Percentiles rank a stretch among this genome's conserved stretches.
phyloP scores from a whole-genome alignment of 352 stramenopile genomes.

The Pythium scleroteichum region DNA sequence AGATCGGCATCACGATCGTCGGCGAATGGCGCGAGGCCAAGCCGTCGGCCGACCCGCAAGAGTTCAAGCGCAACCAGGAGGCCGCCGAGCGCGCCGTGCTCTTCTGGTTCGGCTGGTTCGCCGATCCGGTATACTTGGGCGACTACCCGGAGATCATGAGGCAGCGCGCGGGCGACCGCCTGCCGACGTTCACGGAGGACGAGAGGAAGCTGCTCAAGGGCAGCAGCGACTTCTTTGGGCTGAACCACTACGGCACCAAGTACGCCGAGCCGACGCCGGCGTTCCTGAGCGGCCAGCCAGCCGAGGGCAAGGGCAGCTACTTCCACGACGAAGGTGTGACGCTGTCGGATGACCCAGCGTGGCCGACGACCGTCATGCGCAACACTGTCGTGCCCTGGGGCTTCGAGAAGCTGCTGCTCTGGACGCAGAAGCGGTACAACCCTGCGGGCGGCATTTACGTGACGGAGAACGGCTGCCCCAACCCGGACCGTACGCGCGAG shows the following conservation, averaged over 20 bases:
- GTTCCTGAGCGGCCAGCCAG: slow-evolving; percentile 36
- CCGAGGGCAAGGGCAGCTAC: slow-evolving; percentile 34
- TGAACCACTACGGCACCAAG: slow-evolving; percentile 92
- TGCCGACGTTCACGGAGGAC: slow-evolving; percentile 88
- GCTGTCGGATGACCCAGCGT: slow-evolving; percentile 42
- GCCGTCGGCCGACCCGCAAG: slow-evolving; percentile 40
- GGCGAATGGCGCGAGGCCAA: slow-evolving; percentile 86
- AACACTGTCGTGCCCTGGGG: slow-evolving; percentile 79
- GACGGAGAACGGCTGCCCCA: slow-evolving; percentile 91
- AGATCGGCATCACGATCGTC: slow-evolving; percentile 93
- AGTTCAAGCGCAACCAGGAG: slow-evolving; percentile 54
- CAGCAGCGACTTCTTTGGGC: slow-evolving; percentile 91
- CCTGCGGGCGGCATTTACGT: slow-evolving; percentile 76
- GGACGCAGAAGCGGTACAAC: slow-evolving; percentile 82
- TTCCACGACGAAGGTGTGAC: slow-evolving; percentile 44
- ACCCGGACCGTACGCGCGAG: slow-evolving; percentile 16
- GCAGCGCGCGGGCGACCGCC: slow-evolving; percentile 64
- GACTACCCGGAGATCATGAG: slow-evolving; percentile 94
- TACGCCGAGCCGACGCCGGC: slow-evolving; percentile 42
- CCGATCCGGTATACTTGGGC: slow-evolving; percentile 88
- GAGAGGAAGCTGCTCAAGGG: slow-evolving; percentile 69
- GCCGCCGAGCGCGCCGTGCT: slow-evolving; percentile 78
- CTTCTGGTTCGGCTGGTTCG: slow-evolving; percentile 91
- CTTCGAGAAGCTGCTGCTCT: slow-evolving; percentile 83
- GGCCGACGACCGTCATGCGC: slow-evolving; percentile 76